Evolutionary conservation across 129 eudicot species (phyloP).

Genomic region (Centrapalus pauciflorus): DNA sequence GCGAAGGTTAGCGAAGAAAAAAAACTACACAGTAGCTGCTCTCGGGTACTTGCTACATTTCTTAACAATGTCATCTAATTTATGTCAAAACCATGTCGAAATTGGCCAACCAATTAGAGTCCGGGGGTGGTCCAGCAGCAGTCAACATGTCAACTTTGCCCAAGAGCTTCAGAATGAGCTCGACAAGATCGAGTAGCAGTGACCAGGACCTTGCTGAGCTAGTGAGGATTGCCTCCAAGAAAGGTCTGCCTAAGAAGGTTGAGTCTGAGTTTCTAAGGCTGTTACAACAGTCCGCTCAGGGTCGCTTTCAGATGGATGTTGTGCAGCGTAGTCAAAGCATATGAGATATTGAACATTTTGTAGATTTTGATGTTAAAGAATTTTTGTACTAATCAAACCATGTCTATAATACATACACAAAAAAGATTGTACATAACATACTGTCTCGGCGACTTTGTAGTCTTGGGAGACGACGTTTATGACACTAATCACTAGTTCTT

Average conservation of each 20-base stretch:
- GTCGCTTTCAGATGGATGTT: neutral
- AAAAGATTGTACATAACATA: too few relatives aligned
- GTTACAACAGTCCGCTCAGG: neutral
- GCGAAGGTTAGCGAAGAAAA: neutral
- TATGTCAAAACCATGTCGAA: conserved; percentile 37
- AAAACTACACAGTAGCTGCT: conserved; percentile 5
- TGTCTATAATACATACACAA: too few relatives aligned
- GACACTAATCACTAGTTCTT: neutral
- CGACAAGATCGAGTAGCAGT: conserved; percentile 6
- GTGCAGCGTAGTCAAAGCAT: conserved; percentile 28
- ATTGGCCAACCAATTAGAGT: conserved; percentile 26
- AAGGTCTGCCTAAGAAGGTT: conserved; percentile 20
- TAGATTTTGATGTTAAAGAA: too few relatives aligned
- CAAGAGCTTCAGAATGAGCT: conserved; percentile 30
- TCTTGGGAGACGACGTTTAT: neutral
- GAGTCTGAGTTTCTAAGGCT: conserved; percentile 24
- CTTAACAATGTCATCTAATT: conserved; percentile 21
- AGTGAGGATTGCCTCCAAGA: conserved; percentile 28
- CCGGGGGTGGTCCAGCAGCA: conserved; percentile 27
- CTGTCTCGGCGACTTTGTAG: too few relatives aligned
- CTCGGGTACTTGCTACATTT: conserved; percentile 22
- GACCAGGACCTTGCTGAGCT: conserved; percentile 37
- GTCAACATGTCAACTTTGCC: conserved; percentile 34
- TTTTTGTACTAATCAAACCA: too few relatives aligned
- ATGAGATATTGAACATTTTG: too few relatives aligned